phyloP scores from a whole-genome alignment of 306 rosid species.

The Quercus parvula region DNA sequence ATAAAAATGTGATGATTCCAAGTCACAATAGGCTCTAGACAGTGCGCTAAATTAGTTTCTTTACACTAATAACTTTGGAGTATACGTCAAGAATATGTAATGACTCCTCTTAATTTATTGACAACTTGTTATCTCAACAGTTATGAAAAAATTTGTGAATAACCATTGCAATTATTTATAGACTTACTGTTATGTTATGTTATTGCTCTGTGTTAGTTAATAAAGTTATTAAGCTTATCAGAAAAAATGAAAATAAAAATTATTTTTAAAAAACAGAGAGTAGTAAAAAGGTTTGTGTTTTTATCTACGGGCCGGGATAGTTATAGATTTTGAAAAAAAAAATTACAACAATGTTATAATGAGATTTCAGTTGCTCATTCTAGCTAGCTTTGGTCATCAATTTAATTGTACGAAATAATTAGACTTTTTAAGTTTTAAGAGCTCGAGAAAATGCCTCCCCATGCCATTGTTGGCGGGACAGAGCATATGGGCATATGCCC shows the following conservation, averaged over 20 bases:
- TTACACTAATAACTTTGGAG: background rate
- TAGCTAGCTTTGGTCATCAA: constrained; percentile 5
- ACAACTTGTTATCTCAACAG: too few relatives aligned
- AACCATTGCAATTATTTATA: too few relatives aligned
- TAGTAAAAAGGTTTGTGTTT: too few relatives aligned
- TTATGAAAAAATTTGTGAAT: too few relatives aligned
- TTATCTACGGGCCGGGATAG: background rate
- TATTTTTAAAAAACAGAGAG: too few relatives aligned
- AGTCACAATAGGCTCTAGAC: too few relatives aligned
- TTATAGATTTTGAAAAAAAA: constrained; percentile 5
- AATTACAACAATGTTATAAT: background rate
- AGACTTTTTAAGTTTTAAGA: background rate
- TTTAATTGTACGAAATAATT: background rate
- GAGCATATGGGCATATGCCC: constrained; percentile 6
- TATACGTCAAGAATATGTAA: background rate
- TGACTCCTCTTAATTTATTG: background rate
- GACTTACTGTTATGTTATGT: too few relatives aligned
- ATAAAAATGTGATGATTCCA: too few relatives aligned
- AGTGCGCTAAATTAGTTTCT: background rate
- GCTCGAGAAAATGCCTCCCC: constrained; percentile 22
- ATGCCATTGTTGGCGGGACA: constrained; percentile 8
- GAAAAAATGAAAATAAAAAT: background rate
- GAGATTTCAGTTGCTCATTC: constrained; percentile 10
- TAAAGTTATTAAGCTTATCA: background rate
- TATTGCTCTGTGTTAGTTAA: too few relatives aligned